Conservation (phyloP, 768 basidiomycete species). For the Xerocomellus amylosporus region DNA sequence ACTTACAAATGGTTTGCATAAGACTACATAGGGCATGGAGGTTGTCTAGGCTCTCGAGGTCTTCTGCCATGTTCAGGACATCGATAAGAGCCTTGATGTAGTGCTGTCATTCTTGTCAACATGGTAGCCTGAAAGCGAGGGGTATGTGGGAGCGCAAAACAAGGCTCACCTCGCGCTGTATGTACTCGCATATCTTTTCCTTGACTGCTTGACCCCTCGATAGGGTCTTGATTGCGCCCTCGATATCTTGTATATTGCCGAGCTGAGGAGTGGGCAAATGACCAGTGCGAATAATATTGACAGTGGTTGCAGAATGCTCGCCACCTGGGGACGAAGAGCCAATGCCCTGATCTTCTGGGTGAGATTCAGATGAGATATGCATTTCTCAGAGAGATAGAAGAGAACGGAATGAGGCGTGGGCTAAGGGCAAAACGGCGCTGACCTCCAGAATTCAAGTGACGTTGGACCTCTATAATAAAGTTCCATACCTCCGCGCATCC, state of each 20-base stretch:
- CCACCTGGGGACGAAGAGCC: constrained; percentile 64
- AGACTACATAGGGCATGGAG: constrained; percentile 87
- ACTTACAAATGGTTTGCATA: constrained; percentile 91
- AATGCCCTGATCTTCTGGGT: constrained; percentile 45
- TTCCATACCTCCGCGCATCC: constrained; percentile 98
- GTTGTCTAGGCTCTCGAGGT: constrained; percentile 86
- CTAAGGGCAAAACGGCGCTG: constrained; percentile 31
- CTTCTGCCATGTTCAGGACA: constrained; percentile 86
- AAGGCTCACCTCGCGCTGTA: constrained; percentile 72
- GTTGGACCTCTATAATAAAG: constrained; percentile 90
- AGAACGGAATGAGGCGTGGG: constrained; percentile 8
- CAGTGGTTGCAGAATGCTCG: constrained; percentile 57
- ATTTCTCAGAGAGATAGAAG: constrained; percentile 16
- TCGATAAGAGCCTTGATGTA: constrained; percentile 86
- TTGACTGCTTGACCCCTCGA: constrained; percentile 69
- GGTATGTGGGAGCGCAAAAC: neutral
- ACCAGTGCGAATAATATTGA: constrained; percentile 65
- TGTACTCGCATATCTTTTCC: constrained; percentile 87
- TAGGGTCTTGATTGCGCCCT: constrained; percentile 71
- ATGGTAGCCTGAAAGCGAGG: neutral
- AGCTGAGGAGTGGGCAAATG: constrained; percentile 74
- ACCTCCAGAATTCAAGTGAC: constrained; percentile 71
- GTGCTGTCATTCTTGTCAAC: constrained; percentile 46
- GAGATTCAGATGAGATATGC: constrained; percentile 12
- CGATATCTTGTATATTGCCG: constrained; percentile 76